Conservation (phyloP, 192 early-diverging fungal species). For the Backusella westeae region DNA sequence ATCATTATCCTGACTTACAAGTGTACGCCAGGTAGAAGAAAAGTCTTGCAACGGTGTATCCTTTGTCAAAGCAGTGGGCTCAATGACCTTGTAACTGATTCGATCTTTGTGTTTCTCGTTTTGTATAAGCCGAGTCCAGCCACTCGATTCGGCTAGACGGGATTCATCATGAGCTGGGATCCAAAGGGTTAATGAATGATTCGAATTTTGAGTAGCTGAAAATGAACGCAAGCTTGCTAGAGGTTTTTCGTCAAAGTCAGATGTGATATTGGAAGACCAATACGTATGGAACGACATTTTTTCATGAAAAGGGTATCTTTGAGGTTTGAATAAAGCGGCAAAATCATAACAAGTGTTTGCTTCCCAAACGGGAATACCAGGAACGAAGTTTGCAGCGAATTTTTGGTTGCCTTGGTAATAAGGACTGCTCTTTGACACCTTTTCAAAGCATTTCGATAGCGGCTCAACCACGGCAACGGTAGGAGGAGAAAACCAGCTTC, state of each 20-base stretch:
- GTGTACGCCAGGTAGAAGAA: constrained; percentile 10
- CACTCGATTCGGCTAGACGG: constrained; percentile 9
- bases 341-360: constrained; percentile 25
- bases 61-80: neutral
- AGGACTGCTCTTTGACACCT: neutral
- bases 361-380: constrained; percentile 26
- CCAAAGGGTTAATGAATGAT: constrained; percentile 30
- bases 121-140: constrained; percentile 19
- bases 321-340: constrained; percentile 15
- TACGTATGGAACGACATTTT: constrained; percentile 9
- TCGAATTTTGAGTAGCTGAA: constrained; percentile 29
- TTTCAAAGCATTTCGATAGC: constrained; percentile 29
- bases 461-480: constrained; percentile 15
- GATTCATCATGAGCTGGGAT: constrained; percentile 9
- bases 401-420: constrained; percentile 9
- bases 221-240: constrained; percentile 27
- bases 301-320: neutral
- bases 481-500: constrained; percentile 27
- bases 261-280: constrained; percentile 8
- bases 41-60: constrained; percentile 25
- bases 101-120: neutral
- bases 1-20: neutral
- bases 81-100: constrained; percentile 8
- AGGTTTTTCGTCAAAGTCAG: constrained; percentile 19
- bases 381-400: constrained; percentile 20